Percentiles rank a stretch among this genome's conserved stretches.
These are phyloP conservation scores for Pleurotus djamor DNA, from an alignment of 768 basidiomycete genomes.

Conservation along the genomic window DNA sequence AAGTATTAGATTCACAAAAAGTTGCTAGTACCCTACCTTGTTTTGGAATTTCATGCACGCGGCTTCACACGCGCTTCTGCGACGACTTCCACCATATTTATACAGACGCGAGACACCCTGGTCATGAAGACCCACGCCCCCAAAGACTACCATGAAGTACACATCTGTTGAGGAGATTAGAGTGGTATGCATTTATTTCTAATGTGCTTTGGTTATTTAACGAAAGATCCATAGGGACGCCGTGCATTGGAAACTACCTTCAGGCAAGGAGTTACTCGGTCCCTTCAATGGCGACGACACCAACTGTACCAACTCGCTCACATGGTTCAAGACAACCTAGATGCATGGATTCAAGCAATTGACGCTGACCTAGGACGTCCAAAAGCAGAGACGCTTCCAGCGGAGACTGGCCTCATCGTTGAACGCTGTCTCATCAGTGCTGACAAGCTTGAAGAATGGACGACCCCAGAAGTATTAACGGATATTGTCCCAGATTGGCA, in stretches of 20 bases:
- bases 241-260: slow-evolving; percentile 43
- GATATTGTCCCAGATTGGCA: slow-evolving; percentile 40
- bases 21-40: too few species aligned
- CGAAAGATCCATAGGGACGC: slow-evolving; percentile 22
- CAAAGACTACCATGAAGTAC: background rate
- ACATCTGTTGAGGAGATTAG: background rate
- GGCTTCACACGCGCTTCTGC: too few species aligned
- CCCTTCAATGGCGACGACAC: slow-evolving; percentile 57
- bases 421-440: slow-evolving; percentile 40
- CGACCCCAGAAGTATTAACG: slow-evolving; percentile 34
- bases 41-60: too few species aligned
- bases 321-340: slow-evolving; percentile 60
- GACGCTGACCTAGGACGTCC: slow-evolving; percentile 49
- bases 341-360: slow-evolving; percentile 48
- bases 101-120: too few species aligned
- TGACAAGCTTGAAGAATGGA: slow-evolving; percentile 58
- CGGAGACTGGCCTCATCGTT: slow-evolving; percentile 45
- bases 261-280: slow-evolving; percentile 42
- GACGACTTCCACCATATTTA: too few species aligned
- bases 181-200: background rate
- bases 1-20: too few species aligned
- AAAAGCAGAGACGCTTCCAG: slow-evolving; percentile 30
- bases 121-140: too few species aligned
- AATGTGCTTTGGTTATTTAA: background rate
- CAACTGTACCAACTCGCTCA: slow-evolving; percentile 65